phyloP scores from a whole-genome alignment of 495 filamentous ascomycete genomes.

The Ramalina peruviana region DNA sequence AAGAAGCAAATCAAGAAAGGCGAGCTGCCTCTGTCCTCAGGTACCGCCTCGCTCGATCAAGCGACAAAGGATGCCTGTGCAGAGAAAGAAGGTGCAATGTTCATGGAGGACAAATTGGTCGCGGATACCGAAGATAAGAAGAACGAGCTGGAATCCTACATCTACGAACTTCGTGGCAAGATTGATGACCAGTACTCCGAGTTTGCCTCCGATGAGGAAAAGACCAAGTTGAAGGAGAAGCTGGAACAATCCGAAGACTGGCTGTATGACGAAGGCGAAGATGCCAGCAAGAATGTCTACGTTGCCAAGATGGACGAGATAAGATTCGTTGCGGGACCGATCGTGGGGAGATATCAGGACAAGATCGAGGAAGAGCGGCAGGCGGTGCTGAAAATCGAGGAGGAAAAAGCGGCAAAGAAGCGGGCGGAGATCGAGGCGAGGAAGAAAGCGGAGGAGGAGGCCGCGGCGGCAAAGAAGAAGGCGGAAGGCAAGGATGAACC shows the following conservation, averaged over 20 bases:
- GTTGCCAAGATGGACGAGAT: conserved; percentile 92
- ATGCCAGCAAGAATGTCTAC: conserved; percentile 87
- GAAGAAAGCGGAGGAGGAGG: conserved; percentile 39
- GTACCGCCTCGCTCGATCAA: conserved; percentile 65
- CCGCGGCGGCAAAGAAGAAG: conserved; percentile 34
- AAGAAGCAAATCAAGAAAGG: conserved; percentile 99
- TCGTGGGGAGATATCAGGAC: conserved; percentile 89
- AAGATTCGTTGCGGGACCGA: conserved; percentile 74
- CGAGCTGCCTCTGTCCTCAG: conserved; percentile 76
- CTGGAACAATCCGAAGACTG: conserved; percentile 82
- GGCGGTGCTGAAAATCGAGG: conserved; percentile 55
- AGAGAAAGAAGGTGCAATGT: conserved; percentile 81
- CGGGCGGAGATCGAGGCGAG: conserved; percentile 55
- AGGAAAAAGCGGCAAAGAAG: conserved; percentile 74
- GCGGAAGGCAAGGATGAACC: conserved; percentile 28
- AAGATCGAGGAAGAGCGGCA: conserved; percentile 83
- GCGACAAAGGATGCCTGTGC: conserved; percentile 45
- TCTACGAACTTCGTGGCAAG: conserved; percentile 93
- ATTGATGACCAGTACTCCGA: conserved; percentile 79
- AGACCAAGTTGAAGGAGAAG: conserved; percentile 67
- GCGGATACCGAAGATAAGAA: conserved; percentile 98
- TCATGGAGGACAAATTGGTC: conserved; percentile 96
- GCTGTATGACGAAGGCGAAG: conserved; percentile 96
- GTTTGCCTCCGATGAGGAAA: conserved; percentile 85
- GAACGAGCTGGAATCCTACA: conserved; percentile 96